These are phyloP conservation scores for Silene uniflora DNA, from an alignment of 148 eudicot species.

Conservation along the genomic window DNA sequence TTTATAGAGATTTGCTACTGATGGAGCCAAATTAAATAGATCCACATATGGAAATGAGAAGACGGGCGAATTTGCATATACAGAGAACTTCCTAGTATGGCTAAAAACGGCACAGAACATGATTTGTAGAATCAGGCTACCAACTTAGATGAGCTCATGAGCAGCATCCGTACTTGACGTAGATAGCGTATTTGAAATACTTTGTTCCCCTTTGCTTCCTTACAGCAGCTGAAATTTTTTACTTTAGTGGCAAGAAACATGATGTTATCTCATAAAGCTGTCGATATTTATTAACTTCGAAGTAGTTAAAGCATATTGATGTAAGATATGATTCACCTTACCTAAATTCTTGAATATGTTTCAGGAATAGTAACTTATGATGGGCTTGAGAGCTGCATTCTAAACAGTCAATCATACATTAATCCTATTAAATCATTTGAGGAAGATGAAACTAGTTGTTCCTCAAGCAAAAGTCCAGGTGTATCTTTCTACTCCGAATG, in stretches of 20 bases:
- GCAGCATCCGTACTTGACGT: not conserved
- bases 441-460: slow-evolving; percentile 70
- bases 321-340: not conserved
- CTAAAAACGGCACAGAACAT: not conserved
- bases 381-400: slow-evolving; percentile 86
- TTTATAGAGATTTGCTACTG: not conserved
- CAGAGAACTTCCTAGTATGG: not conserved
- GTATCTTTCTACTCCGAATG: slow-evolving; percentile 63
- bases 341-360: slow-evolving; percentile 7
- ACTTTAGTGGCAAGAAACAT: not conserved
- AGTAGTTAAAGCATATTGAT: too few species aligned
- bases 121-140: not conserved
- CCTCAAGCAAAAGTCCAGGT: slow-evolving; percentile 62
- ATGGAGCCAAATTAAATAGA: not conserved
- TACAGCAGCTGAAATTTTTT: not conserved
- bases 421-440: slow-evolving; percentile 16
- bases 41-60: not conserved
- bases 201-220: not conserved
- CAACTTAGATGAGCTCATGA: not conserved
- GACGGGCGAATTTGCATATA: not conserved
- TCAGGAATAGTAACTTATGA: slow-evolving; percentile 76
- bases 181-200: not conserved
- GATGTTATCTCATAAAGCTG: not conserved
- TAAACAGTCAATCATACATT: slow-evolving; percentile 45
- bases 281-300: too few species aligned